phyloP scores from a whole-genome alignment of 345 rosid species.

The Fremontodendron californicum region DNA sequence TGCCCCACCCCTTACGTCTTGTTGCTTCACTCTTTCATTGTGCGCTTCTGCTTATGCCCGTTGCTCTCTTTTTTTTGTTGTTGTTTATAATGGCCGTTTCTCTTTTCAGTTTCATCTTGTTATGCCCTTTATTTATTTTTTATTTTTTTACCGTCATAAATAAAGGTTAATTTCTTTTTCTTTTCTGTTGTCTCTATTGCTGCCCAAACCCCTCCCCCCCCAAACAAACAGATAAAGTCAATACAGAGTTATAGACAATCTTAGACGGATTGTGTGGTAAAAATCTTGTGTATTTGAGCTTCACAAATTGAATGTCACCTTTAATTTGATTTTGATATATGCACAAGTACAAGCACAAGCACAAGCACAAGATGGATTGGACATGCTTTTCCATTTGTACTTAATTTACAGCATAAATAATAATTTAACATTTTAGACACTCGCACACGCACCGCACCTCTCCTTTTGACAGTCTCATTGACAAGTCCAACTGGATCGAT shows the following conservation, averaged over 20 bases:
- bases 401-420: neutral
- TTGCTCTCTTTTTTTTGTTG: too few species aligned
- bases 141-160: neutral
- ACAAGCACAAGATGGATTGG: neutral
- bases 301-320: neutral
- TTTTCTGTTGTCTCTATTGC: neutral
- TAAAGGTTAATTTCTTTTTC: neutral
- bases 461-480: neutral
- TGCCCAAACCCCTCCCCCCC: neutral
- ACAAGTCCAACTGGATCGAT: neutral
- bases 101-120: neutral
- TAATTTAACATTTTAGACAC: neutral
- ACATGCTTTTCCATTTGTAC: neutral
- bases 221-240: neutral
- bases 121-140: neutral
- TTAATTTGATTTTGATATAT: too few species aligned
- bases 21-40: neutral
- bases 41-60: neutral
- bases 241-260: neutral
- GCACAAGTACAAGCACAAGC: neutral
- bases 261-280: neutral
- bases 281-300: neutral
- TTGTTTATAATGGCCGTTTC: neutral
- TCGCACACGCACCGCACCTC: neutral
- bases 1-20: neutral